Base-by-base conservation (phyloP, 2,329 filamentous ascomycete species). In the Paraconiothyrium brasiliense region DNA sequence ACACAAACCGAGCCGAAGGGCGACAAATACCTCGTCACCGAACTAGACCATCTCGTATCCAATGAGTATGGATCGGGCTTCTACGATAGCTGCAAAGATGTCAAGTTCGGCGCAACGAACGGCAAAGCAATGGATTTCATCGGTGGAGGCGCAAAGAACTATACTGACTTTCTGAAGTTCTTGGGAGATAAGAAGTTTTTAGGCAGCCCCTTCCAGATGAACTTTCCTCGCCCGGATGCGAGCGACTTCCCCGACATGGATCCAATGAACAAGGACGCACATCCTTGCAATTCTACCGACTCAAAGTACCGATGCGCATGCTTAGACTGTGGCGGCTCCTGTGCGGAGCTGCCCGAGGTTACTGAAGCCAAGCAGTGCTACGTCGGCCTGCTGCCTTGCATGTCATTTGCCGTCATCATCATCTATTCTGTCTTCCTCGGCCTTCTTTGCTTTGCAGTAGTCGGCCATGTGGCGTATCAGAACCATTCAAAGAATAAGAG, bases 151-250 rank as follows among this genome's bases (percentile, higher is more conserved):
- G 95, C 95, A 13, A 94, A 94, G 79, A 92, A 97, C 76, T 96
- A 94, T 77, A 88, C 89, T 0, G 87, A 91, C 46, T 91, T 99
- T 69, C 82, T 99, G 68, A 94, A 94, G 73, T 99, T 98, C 71
- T 81, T 99, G 37, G 95, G 95, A 16, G 90, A 97, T 78, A 94
- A 97, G 83, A 96, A 96, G 78, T 85, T 90, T 2, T 86, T 94
- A 24, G 96, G 96, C 4, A 98, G 94, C 59, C 95, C 95, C 0
- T 99, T 99, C 79, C 95, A 99, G 82, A 97, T 99, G 82, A 96
- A 99, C 82, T 99, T 95, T 71, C 94, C 87, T 10, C 82, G 79
- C 66, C 87, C 78, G 62, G 82, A 78, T 10, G 78, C 86, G 8
- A 87, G 89, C 65, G 78, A 84, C 11, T 87, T 92, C 52, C 84